phyloP scores from a whole-genome alignment of 2,329 filamentous ascomycete species.

The Penicillium rolfsii region DNA sequence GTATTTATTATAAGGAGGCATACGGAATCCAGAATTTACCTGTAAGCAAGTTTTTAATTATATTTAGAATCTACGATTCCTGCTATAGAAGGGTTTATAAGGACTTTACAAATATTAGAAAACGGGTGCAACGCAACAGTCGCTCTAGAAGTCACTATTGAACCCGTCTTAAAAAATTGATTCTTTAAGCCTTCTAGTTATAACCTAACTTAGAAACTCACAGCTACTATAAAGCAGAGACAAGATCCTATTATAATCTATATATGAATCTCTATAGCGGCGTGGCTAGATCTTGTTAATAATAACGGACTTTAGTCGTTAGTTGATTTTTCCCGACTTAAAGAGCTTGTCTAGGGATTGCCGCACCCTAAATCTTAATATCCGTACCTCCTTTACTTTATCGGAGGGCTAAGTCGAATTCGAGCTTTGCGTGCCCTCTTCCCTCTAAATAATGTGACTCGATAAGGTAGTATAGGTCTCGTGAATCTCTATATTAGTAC shows the following conservation, averaged over 20 bases:
- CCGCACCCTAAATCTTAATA: slow-evolving; percentile 1
- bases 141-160: neutral
- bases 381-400: slow-evolving; percentile 9
- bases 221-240: neutral
- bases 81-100: neutral
- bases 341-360: slow-evolving; percentile 4
- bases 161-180: neutral
- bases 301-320: neutral
- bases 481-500: neutral
- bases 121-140: neutral
- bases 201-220: neutral
- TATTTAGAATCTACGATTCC: neutral
- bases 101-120: neutral
- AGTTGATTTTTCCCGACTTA: slow-evolving; percentile 6
- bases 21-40: neutral
- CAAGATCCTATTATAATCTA: neutral
- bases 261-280: slow-evolving; percentile 1
- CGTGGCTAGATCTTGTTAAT: slow-evolving; percentile 10
- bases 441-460: slow-evolving; percentile 8
- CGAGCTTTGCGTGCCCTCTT: slow-evolving; percentile 4
- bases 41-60: neutral
- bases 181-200: neutral
- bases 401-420: neutral
- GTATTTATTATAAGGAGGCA: neutral
- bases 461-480: neutral